Conservation (phyloP, 352 stramenopile species). For the Pythium aquatile region DNA sequence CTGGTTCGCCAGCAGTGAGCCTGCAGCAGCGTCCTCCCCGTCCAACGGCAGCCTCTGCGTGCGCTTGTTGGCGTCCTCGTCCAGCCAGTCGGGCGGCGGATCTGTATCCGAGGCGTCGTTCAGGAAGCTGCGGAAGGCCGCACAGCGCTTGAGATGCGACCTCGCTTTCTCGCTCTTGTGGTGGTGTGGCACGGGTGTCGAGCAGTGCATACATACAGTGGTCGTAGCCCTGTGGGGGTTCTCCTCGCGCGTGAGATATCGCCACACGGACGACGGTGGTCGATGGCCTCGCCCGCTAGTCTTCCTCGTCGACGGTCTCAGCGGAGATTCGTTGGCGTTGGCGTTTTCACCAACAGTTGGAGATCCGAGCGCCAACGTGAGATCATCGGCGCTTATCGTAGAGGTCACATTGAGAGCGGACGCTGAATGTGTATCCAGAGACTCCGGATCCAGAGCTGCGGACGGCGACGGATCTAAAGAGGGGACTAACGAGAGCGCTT, state of each 20-base stretch:
- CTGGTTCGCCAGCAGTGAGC: neutral
- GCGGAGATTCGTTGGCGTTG: constrained; percentile 2
- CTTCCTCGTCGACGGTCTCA: neutral
- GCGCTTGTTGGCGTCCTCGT: constrained; percentile 5
- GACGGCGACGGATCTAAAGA: neutral
- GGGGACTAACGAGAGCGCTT: neutral
- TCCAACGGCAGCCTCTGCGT: neutral
- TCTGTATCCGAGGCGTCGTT: neutral
- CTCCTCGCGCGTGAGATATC: constrained; percentile 24
- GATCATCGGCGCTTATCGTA: neutral
- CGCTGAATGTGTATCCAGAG: neutral
- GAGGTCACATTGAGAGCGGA: neutral
- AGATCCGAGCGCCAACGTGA: neutral
- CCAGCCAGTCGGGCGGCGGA: constrained; percentile 21
- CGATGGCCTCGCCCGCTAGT: constrained; percentile 30
- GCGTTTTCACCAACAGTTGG: constrained; percentile 7
- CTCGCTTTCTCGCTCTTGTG: constrained; percentile 41
- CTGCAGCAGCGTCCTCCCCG: neutral
- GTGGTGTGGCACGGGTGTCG: constrained; percentile 28
- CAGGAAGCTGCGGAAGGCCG: constrained; percentile 15
- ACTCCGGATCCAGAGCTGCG: neutral
- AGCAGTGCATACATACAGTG: constrained; percentile 30
- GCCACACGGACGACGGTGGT: constrained; percentile 28
- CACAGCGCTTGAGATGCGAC: constrained; percentile 30
- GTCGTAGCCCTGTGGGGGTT: constrained; percentile 24